Percentiles rank a stretch among this genome's conserved stretches.
Evolutionary conservation across 768 basidiomycete species (phyloP).

Genomic region (Amylocystis lapponica): DNA sequence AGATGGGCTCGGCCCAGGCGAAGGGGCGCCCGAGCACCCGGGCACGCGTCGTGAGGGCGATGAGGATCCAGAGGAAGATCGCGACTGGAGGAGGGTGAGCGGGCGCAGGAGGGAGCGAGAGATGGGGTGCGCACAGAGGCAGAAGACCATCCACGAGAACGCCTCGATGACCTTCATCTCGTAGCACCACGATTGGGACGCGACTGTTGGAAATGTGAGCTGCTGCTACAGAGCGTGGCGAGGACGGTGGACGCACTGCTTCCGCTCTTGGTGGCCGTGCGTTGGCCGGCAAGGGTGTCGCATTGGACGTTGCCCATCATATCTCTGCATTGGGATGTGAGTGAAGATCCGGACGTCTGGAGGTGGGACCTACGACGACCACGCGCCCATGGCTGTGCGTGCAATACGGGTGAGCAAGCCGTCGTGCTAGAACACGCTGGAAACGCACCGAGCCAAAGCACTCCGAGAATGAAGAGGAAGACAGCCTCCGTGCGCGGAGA

Average conservation of each 20-base stretch:
- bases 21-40: constrained; percentile 46
- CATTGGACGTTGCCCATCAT: constrained; percentile 45
- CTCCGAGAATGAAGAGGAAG: constrained; percentile 46
- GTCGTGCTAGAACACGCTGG: neutral
- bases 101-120: constrained; percentile 1
- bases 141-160: constrained; percentile 72
- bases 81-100: constrained; percentile 25
- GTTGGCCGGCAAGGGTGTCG: constrained; percentile 29
- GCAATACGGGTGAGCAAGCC: neutral
- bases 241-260: constrained; percentile 34
- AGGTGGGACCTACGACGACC: constrained; percentile 51
- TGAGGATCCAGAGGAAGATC: constrained; percentile 48
- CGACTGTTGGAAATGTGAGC: constrained; percentile 37
- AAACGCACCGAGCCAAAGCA: constrained; percentile 65
- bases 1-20: constrained; percentile 53
- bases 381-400: constrained; percentile 61
- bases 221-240: neutral
- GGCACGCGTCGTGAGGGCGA: constrained; percentile 51
- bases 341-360: neutral
- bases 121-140: constrained; percentile 32
- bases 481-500: constrained; percentile 59
- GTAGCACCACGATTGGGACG: constrained; percentile 55
- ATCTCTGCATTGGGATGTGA: constrained; percentile 40
- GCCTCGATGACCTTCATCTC: constrained; percentile 77
- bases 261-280: constrained; percentile 45